Conservation (phyloP, 192 early-diverging fungal genomes). For the Entomortierella parvispora region DNA sequence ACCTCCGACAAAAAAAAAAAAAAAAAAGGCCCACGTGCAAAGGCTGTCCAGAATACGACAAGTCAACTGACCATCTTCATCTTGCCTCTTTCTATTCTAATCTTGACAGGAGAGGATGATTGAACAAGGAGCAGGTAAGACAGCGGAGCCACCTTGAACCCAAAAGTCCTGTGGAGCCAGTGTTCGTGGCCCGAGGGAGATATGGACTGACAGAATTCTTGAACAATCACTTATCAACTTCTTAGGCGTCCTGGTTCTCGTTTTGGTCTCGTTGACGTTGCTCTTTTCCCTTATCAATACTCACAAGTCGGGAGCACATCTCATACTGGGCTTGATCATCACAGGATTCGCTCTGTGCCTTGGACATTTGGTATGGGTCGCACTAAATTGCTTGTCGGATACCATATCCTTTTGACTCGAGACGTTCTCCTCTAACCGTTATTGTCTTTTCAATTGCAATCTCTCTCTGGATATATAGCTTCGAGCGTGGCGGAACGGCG, state of each 20-base stretch:
- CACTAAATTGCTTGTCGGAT: not conserved
- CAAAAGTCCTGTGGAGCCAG: not conserved
- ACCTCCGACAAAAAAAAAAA: not conserved
- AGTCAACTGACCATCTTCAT: not conserved
- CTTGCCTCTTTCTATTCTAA: not conserved
- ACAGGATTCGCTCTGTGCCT: slow-evolving; percentile 50
- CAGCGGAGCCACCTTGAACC: not conserved
- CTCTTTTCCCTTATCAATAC: slow-evolving; percentile 52
- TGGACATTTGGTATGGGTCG: slow-evolving; percentile 31
- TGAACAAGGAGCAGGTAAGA: slow-evolving; percentile 46
- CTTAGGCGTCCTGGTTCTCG: slow-evolving; percentile 31
- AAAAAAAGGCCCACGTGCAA: not conserved
- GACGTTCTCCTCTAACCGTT: not conserved
- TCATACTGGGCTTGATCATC: slow-evolving; percentile 45
- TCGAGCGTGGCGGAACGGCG: slow-evolving; percentile 46
- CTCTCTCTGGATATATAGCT: slow-evolving; percentile 8
- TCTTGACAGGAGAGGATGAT: slow-evolving; percentile 41
- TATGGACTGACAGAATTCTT: not conserved
- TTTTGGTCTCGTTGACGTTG: slow-evolving; percentile 43
- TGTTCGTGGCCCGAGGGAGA: not conserved
- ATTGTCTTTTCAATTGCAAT: not conserved
- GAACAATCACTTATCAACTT: not conserved
- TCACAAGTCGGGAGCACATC: slow-evolving; percentile 48
- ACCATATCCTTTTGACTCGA: too few relatives aligned
- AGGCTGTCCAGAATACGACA: not conserved